These are phyloP conservation scores for Globisporangium yorkense DNA, from an alignment of 352 stramenopile genomes.

Conservation along the genomic window DNA sequence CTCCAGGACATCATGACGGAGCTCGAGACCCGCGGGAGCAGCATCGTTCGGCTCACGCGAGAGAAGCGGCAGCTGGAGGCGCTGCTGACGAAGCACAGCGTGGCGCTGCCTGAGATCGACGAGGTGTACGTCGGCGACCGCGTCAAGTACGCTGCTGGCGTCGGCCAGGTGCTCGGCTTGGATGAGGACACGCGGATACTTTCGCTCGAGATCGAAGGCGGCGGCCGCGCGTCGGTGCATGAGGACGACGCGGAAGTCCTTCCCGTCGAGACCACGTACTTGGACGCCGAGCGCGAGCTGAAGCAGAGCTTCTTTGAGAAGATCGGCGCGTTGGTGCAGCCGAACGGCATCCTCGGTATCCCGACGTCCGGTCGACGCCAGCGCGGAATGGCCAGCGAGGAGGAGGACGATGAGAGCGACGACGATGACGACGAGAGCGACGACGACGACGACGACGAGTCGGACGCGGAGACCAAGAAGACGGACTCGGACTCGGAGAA, in stretches of 20 bases:
- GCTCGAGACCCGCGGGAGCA: conserved; percentile 49
- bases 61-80: conserved; percentile 60
- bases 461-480: neutral
- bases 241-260: conserved; percentile 57
- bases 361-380: conserved; percentile 6
- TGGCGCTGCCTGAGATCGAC: conserved; percentile 51
- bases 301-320: conserved; percentile 69
- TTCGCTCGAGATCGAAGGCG: conserved; percentile 36
- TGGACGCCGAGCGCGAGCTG: conserved; percentile 43
- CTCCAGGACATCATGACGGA: conserved; percentile 81
- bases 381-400: neutral
- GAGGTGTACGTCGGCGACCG: conserved; percentile 59
- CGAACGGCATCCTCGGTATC: conserved; percentile 33
- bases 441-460: conserved; percentile 27
- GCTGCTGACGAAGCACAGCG: conserved; percentile 30
- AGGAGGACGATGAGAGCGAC: conserved; percentile 23
- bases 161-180: conserved; percentile 33
- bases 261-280: conserved; percentile 42
- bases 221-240: conserved; percentile 39
- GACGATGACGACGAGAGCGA: conserved; percentile 23
- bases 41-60: conserved; percentile 46
- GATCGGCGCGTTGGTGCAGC: conserved; percentile 50
- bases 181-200: conserved; percentile 37
- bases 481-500: neutral
- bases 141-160: conserved; percentile 40